These are phyloP conservation scores for Corchorus capsularis DNA, from an alignment of 345 rosid species.

Conservation along the genomic window DNA sequence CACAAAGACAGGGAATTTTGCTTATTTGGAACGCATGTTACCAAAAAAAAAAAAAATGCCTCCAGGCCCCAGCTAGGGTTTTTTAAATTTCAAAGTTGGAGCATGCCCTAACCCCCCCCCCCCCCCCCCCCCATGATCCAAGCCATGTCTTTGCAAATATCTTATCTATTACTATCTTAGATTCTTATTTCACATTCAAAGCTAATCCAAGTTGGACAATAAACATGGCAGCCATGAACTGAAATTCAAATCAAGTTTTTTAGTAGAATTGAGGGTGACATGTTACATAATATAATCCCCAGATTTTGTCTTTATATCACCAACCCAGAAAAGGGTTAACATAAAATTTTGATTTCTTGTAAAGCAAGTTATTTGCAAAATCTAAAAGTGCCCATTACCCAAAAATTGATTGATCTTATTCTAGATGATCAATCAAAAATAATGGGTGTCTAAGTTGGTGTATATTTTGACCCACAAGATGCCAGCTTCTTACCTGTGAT, in stretches of 20 bases:
- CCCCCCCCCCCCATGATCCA: neutral
- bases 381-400: no score
- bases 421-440: neutral
- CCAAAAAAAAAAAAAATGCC: neutral
- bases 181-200: neutral
- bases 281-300: neutral
- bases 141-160: no score
- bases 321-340: no score
- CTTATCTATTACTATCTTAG: neutral
- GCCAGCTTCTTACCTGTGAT: no score
- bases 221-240: slow-evolving; percentile 2
- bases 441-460: neutral
- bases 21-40: neutral
- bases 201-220: neutral
- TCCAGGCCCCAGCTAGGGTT: neutral
- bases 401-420: no score
- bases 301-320: neutral
- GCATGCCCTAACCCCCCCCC: no score
- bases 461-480: no score
- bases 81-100: slow-evolving; percentile 3
- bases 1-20: neutral
- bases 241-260: neutral
- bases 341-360: no score
- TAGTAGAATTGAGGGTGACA: neutral
- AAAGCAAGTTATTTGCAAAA: no score